Percentiles rank a stretch among this genome's conserved stretches.
These are phyloP conservation scores for Coleophoma crateriformis DNA, from an alignment of 2,329 filamentous ascomycete genomes.

Conservation along the genomic window DNA sequence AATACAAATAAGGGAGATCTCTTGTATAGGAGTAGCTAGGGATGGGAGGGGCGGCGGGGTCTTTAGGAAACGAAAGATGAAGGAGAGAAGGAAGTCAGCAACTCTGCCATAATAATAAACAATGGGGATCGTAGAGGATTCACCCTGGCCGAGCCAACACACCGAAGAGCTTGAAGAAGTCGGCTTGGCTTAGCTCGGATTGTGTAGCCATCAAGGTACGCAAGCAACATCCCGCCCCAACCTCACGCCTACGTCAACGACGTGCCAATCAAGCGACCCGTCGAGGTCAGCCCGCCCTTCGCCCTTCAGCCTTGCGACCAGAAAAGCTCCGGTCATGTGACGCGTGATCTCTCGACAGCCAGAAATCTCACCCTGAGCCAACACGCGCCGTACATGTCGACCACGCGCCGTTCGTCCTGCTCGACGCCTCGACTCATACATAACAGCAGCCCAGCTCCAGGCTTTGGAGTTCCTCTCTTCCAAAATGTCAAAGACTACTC, in stretches of 20 bases:
- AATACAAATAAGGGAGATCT: no score
- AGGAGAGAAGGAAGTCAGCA: not conserved
- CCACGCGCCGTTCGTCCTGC: not conserved
- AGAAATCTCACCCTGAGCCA: not conserved
- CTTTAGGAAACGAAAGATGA: not conserved
- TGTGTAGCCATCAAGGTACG: not conserved
- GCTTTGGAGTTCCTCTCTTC: slow-evolving; percentile 1
- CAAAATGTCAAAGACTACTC: slow-evolving; percentile 72
- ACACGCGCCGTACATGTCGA: no score
- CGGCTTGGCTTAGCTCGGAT: not conserved
- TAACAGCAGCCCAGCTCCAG: not conserved
- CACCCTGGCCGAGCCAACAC: not conserved
- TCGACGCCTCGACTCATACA: slow-evolving; percentile 13
- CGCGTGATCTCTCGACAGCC: not conserved
- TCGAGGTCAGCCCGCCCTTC: not conserved
- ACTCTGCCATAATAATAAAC: not conserved
- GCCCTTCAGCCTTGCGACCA: not conserved
- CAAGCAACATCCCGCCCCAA: not conserved
- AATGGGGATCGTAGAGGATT: not conserved
- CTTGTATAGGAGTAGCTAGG: not conserved
- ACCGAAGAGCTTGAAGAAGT: not conserved
- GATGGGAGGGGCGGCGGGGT: not conserved
- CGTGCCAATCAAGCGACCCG: no score
- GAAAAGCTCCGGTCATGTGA: no score
- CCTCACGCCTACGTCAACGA: not conserved